These are phyloP conservation scores for Volvox africanus DNA, from an alignment of 139 green algal species.

Conservation along the genomic window DNA sequence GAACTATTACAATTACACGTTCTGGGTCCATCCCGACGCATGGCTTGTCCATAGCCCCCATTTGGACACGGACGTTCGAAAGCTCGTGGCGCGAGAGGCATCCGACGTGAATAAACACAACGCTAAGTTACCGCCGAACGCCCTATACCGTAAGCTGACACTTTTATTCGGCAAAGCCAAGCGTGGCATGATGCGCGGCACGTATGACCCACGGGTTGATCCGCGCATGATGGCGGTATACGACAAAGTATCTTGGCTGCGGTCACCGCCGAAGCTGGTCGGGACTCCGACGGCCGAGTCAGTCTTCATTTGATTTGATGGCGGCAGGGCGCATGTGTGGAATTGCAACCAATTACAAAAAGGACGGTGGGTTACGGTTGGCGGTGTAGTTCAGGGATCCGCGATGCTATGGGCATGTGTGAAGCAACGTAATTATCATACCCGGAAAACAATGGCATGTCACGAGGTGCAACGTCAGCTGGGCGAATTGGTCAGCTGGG, in stretches of 20 bases:
- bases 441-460: not conserved
- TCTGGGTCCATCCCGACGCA: conserved; percentile 39
- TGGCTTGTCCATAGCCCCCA: conserved; percentile 63
- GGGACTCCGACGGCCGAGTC: conserved; percentile 14
- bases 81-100: conserved; percentile 52
- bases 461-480: not conserved
- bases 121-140: conserved; percentile 44
- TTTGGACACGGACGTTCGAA: conserved; percentile 49
- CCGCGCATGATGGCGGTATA: conserved; percentile 40
- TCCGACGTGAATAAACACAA: conserved; percentile 28
- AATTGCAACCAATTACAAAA: not conserved
- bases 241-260: conserved; percentile 38
- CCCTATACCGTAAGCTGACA: conserved; percentile 60
- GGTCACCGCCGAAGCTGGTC: not conserved
- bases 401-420: not conserved
- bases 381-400: not conserved
- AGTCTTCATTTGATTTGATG: conserved; percentile 7
- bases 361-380: not conserved
- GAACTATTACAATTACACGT: conserved; percentile 58
- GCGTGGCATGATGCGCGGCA: conserved; percentile 55
- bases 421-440: not conserved
- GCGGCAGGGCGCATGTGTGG: no score
- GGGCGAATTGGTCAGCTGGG: not conserved
- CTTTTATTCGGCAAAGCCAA: conserved; percentile 58
- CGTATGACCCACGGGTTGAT: conserved; percentile 34